Evolutionary conservation across 2,329 filamentous ascomycete species (phyloP).

Genomic region (Phaeoacremonium minimum): DNA sequence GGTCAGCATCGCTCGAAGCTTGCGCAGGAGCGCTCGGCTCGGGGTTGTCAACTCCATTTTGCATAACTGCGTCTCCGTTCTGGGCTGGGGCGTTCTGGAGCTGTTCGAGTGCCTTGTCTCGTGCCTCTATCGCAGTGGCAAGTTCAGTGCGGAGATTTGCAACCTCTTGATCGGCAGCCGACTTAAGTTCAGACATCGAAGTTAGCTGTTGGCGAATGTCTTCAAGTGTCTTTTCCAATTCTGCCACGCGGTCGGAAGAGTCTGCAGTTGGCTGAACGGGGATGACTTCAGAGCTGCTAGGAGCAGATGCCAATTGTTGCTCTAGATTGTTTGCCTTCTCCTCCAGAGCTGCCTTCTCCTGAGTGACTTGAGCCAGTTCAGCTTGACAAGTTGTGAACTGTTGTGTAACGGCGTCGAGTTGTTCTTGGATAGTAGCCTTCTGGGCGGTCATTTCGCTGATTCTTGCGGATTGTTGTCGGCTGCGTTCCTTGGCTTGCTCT

Average conservation of each 20-base stretch:
- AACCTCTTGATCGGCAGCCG: conserved; percentile 61
- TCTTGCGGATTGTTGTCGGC: conserved; percentile 45
- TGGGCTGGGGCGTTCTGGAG: conserved; percentile 16
- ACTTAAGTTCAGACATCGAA: conserved; percentile 62
- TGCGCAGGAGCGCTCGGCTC: conserved; percentile 12
- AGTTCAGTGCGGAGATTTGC: conserved; percentile 53
- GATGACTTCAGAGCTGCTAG: conserved; percentile 9
- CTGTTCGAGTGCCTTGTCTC: conserved; percentile 54
- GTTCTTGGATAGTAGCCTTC: conserved; percentile 46
- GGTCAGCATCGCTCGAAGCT: conserved; percentile 51
- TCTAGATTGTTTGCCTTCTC: conserved; percentile 38
- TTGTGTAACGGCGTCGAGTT: conserved; percentile 38
- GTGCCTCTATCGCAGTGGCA: conserved; percentile 55
- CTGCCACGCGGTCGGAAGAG: conserved; percentile 40
- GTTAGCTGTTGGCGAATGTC: conserved; percentile 54
- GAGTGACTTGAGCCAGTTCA: conserved; percentile 51
- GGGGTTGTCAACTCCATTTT: conserved; percentile 16
- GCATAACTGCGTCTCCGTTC: conserved; percentile 19
- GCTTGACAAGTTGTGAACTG: conserved; percentile 32
- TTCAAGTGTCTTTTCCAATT: conserved; percentile 41
- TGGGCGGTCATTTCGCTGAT: conserved; percentile 52
- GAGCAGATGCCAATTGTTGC: conserved; percentile 18
- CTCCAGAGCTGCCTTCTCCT: conserved; percentile 22
- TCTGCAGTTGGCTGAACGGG: conserved; percentile 33
- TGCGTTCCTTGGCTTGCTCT: conserved; percentile 60